A percentile compares a stretch with the other conserved stretches of the same genome.
Evolutionary conservation across 768 basidiomycete species (phyloP).

Genomic region (Cystofilobasidium macerans): DNA sequence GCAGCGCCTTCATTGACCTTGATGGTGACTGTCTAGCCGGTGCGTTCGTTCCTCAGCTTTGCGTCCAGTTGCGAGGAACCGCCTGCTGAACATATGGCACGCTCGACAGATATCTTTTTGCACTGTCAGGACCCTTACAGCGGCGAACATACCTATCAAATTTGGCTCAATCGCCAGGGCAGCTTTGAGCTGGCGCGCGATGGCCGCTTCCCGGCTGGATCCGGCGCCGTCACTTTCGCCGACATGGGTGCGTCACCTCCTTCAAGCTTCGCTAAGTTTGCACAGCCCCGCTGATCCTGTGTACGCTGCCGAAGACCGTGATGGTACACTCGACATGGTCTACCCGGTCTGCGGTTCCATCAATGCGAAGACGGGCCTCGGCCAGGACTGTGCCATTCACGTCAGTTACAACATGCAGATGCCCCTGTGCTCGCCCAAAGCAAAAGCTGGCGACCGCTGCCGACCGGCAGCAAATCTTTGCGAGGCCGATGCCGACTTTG

Average conservation of each 20-base stretch:
- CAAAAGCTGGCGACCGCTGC: slow-evolving; percentile 8
- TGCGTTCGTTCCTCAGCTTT: slow-evolving; percentile 32
- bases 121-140: slow-evolving; percentile 57
- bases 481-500: slow-evolving; percentile 39
- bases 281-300: neutral
- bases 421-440: slow-evolving; percentile 51
- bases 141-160: slow-evolving; percentile 53
- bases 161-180: slow-evolving; percentile 76
- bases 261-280: neutral
- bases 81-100: too few species aligned
- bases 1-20: slow-evolving; percentile 85
- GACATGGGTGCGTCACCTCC: slow-evolving; percentile 58
- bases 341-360: slow-evolving; percentile 71
- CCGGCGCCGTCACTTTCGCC: slow-evolving; percentile 72
- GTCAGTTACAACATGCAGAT: slow-evolving; percentile 90
- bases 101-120: slow-evolving; percentile 64
- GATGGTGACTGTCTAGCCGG: slow-evolving; percentile 93
- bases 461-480: slow-evolving; percentile 52
- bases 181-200: slow-evolving; percentile 48
- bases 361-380: slow-evolving; percentile 58
- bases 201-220: slow-evolving; percentile 60
- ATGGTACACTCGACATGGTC: slow-evolving; percentile 91
- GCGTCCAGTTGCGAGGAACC: too few species aligned
- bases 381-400: slow-evolving; percentile 68
- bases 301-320: slow-evolving; percentile 51